phyloP scores from a whole-genome alignment of 192 early-diverging fungal species.

The Umbelopsis sp. region DNA sequence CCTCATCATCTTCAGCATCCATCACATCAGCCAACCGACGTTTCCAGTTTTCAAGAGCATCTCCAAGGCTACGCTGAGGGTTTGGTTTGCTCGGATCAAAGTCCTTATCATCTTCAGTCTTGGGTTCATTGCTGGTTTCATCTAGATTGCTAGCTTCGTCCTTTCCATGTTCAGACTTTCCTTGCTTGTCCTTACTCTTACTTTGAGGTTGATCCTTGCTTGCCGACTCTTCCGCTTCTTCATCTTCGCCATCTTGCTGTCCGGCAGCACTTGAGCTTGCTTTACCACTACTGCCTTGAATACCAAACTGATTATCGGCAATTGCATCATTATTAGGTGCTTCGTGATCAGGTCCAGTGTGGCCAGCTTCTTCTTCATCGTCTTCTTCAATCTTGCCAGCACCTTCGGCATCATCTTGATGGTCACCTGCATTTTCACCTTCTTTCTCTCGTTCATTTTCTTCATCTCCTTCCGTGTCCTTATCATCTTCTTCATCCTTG shows the following conservation, averaged over 20 bases:
- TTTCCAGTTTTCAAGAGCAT: constrained; percentile 93
- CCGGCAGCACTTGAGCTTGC: constrained; percentile 41
- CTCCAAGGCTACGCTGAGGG: constrained; percentile 88
- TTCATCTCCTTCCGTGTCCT: constrained; percentile 47
- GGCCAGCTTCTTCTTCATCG: constrained; percentile 41
- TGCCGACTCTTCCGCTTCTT: constrained; percentile 21
- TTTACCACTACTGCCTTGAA: constrained; percentile 66
- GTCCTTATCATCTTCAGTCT: constrained; percentile 45
- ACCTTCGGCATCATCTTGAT: constrained; percentile 44
- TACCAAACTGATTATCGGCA: constrained; percentile 65
- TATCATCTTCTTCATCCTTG: constrained; percentile 46
- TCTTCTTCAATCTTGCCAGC: constrained; percentile 47
- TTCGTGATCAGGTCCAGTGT: constrained; percentile 43
- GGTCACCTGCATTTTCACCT: constrained; percentile 44
- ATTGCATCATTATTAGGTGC: constrained; percentile 42
- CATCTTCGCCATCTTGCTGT: constrained; percentile 49
- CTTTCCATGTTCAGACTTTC: constrained; percentile 28
- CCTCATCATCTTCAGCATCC: constrained; percentile 62
- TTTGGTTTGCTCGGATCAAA: constrained; percentile 58
- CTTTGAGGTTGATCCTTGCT: constrained; percentile 24
- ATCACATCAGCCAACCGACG: constrained; percentile 76
- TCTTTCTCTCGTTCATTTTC: constrained; percentile 47
- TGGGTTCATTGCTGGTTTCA: constrained; percentile 36
- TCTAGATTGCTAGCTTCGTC: constrained; percentile 13
- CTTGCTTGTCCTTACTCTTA: constrained; percentile 30